Percentiles rank a stretch among this genome's conserved stretches.
phyloP scores from a whole-genome alignment of 2,329 filamentous ascomycete species.

The Ophiostoma australiae region DNA sequence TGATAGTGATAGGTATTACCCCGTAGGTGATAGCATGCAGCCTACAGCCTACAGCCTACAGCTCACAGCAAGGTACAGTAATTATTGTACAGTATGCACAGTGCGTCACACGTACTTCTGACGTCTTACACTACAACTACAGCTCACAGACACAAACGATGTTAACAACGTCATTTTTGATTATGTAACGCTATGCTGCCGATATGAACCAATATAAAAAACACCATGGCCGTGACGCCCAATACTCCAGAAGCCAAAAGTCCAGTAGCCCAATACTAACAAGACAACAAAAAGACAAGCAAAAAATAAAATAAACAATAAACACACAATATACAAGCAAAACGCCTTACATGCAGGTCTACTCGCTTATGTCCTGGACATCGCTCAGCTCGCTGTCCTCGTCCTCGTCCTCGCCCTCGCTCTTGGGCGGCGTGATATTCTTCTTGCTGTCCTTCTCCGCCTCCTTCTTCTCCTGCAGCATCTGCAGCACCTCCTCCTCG shows the following conservation, averaged over 20 bases:
- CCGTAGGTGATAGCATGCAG: neutral
- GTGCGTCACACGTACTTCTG: neutral
- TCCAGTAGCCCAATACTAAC: too few relatives aligned
- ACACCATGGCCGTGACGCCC: neutral
- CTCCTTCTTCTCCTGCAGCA: slow-evolving; percentile 34
- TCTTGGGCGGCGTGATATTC: slow-evolving; percentile 17
- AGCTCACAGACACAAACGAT: neutral
- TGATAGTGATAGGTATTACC: neutral
- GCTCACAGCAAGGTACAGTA: too few relatives aligned
- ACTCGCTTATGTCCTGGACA: neutral
- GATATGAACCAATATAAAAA: neutral
- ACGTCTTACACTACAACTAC: neutral
- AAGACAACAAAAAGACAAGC: too few relatives aligned
- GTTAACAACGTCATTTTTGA: neutral
- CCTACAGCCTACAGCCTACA: neutral
- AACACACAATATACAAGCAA: neutral
- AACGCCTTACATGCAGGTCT: neutral
- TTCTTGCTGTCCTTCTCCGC: neutral
- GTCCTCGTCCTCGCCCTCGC: neutral
- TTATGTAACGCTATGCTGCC: neutral
- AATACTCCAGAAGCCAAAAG: neutral
- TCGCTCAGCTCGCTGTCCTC: neutral
- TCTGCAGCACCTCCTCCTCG: slow-evolving; percentile 43
- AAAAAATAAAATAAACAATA: neutral
- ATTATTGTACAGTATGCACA: neutral